Evolutionary conservation across 768 basidiomycete species (phyloP).

Genomic region (Xerocomellus amylosporus): DNA sequence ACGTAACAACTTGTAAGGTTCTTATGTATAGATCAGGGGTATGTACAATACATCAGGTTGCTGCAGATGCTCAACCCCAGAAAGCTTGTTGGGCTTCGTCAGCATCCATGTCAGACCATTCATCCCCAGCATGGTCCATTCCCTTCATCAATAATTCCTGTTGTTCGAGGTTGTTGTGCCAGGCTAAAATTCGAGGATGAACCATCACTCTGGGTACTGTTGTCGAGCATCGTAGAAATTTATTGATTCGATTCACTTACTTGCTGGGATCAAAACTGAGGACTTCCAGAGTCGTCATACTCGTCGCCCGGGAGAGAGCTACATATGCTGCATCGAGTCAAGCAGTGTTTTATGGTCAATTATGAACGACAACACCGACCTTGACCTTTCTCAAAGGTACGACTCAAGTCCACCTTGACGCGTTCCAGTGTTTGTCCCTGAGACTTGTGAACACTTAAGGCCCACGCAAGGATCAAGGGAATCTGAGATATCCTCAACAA

Average conservation of each 20-base stretch:
- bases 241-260: constrained; percentile 34
- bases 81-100: constrained; percentile 37
- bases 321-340: constrained; percentile 52
- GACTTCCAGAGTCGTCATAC: constrained; percentile 62
- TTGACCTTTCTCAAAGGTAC: constrained; percentile 81
- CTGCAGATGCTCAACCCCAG: constrained; percentile 15
- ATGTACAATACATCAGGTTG: neutral
- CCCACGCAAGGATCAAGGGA: constrained; percentile 77
- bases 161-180: constrained; percentile 42
- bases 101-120: constrained; percentile 33
- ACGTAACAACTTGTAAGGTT: constrained; percentile 1
- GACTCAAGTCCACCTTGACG: constrained; percentile 73
- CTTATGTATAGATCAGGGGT: neutral
- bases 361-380: constrained; percentile 36
- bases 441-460: constrained; percentile 83
- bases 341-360: neutral
- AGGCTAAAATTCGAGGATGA: constrained; percentile 60
- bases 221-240: neutral
- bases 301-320: constrained; percentile 70
- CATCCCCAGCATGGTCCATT: constrained; percentile 15
- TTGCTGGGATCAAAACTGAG: constrained; percentile 58
- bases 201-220: constrained; percentile 51
- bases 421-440: constrained; percentile 88
- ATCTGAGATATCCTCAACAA: constrained; percentile 37
- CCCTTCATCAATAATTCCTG: constrained; percentile 8